These are phyloP conservation scores for Rhizopus stolonifer DNA, from an alignment of 371 early-diverging fungal genomes.

Conservation along the genomic window DNA sequence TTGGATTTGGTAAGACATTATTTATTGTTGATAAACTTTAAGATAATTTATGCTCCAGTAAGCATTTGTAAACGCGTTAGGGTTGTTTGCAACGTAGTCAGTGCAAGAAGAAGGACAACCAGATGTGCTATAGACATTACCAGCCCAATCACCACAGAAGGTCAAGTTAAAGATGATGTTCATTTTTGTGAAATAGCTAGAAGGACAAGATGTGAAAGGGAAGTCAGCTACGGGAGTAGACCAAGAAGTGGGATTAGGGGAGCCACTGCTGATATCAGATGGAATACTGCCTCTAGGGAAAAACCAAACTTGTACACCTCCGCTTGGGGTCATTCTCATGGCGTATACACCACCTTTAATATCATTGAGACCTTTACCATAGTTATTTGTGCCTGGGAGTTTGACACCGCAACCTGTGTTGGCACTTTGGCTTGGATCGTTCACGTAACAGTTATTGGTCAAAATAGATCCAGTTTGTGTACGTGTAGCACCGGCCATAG, in stretches of 20 bases:
- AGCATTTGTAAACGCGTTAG: slow-evolving; percentile 17
- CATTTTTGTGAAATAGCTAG: slow-evolving; percentile 11
- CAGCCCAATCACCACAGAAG: slow-evolving; percentile 30
- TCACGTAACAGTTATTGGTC: slow-evolving; percentile 14
- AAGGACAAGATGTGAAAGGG: slow-evolving; percentile 20
- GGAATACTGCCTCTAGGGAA: slow-evolving; percentile 32
- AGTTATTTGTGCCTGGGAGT: slow-evolving; percentile 9
- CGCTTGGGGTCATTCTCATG: slow-evolving; percentile 18
- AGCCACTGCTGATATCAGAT: slow-evolving; percentile 21
- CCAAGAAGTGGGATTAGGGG: slow-evolving; percentile 33
- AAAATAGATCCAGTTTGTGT: slow-evolving; percentile 8
- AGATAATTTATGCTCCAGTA: slow-evolving; percentile 23
- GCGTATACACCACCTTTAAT: slow-evolving; percentile 43
- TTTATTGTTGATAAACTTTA: slow-evolving; percentile 20
- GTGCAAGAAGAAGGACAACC: slow-evolving; percentile 22
- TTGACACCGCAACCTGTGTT: slow-evolving; percentile 29
- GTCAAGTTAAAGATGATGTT: slow-evolving; percentile 20
- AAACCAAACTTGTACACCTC: slow-evolving; percentile 35
- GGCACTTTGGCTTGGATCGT: slow-evolving; percentile 16
- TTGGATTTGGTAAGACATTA: no score
- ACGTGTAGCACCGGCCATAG: slow-evolving; percentile 10
- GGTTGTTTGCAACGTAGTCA: slow-evolving; percentile 17
- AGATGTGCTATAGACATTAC: slow-evolving; percentile 5
- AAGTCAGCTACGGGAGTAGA: slow-evolving; percentile 26
- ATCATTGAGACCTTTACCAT: slow-evolving; percentile 34